Base-by-base conservation (phyloP, 2,329 filamentous ascomycete species). In the Berkeleyomyces basicola region DNA sequence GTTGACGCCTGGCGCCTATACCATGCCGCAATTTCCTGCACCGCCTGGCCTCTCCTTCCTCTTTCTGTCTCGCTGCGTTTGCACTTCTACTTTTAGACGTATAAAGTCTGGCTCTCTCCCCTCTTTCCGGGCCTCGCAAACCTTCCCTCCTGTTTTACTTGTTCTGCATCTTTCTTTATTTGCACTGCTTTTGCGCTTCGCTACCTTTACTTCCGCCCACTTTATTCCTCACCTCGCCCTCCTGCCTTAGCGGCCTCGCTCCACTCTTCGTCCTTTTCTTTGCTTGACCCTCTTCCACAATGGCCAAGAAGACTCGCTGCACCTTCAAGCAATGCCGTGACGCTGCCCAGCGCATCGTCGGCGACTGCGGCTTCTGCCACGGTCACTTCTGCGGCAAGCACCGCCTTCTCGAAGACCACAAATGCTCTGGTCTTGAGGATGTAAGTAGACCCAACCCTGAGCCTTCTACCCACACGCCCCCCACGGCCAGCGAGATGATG, bases 381-480 rank as follows among this genome's bases (percentile, higher is more conserved):
- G 90, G 91, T 55, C 88, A 95, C 73, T 97, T 89, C 79, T 99
- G 93, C 76, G 89, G 89, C 69, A 95, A 90, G 78, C 93, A 99
- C 76, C 82, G 93, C 63, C 82, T 97, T 76, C 76, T 97, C 67
- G 93, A 99, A 75, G 88, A 92, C 69, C 93, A 99, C 77, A 89
- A 89, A 76, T 99, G 93, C 77, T 84, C 82, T 67, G 90, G 90
- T 47, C 79, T 99, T 63, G 93, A 97, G 78, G 88, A 96, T 76
- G 84, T 86, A 78, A 77, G 84, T 72, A 67, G 63, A 65, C 66
- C 51, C 42, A 43, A 31, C 43, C 49, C 55, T 33, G 14, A 44
- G 37, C 10, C 33, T 57, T 63, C 44, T 4, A 47, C 39, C 47
- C 31, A 43, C 16, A 36, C 39, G 23, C 49, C 11, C 37, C 7